phyloP scores from a whole-genome alignment of 2,329 filamentous ascomycete genomes.

The Neonectria magnoliae region DNA sequence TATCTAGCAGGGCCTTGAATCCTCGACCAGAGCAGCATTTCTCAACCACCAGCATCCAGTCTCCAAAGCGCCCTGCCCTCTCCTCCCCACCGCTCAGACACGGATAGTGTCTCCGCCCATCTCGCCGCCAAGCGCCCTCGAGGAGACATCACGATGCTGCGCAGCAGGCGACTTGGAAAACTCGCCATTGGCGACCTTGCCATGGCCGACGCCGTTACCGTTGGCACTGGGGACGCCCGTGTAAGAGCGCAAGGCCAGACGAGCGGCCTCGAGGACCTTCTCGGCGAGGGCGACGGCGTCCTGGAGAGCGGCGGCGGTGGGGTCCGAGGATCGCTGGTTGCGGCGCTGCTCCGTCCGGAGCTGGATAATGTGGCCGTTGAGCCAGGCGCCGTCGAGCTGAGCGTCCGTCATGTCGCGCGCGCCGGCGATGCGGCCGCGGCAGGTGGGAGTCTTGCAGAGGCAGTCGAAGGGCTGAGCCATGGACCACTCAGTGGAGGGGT shows the following conservation, averaged over 20 bases:
- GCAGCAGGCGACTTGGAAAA: slow-evolving; percentile 35
- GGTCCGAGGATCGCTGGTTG: slow-evolving; percentile 44
- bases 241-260: slow-evolving; percentile 55
- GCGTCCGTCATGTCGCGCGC: slow-evolving; percentile 67
- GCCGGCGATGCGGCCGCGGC: slow-evolving; percentile 70
- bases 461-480: slow-evolving; percentile 80
- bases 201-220: slow-evolving; percentile 25
- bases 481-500: slow-evolving; percentile 78
- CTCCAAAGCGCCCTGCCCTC: slow-evolving; percentile 9
- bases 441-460: slow-evolving; percentile 65
- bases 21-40: slow-evolving; percentile 24
- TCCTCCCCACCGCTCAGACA: slow-evolving; percentile 30
- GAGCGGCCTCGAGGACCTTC: slow-evolving; percentile 57
- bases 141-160: slow-evolving; percentile 58
- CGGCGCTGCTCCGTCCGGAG: slow-evolving; percentile 57
- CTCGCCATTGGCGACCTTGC: slow-evolving; percentile 34
- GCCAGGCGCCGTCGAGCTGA: slow-evolving; percentile 67
- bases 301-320: slow-evolving; percentile 54
- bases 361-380: slow-evolving; percentile 69
- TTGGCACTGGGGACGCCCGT: slow-evolving; percentile 27
- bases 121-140: slow-evolving; percentile 67
- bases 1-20: slow-evolving; percentile 27
- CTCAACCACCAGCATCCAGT: slow-evolving; percentile 14
- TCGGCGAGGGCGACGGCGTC: slow-evolving; percentile 58
- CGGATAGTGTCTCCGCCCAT: slow-evolving; percentile 68